Percentiles rank a stretch among this genome's conserved stretches.
These are phyloP conservation scores for Zelopaecilomyces penicillatus DNA, from an alignment of 2,329 filamentous ascomycete genomes.

Conservation along the genomic window DNA sequence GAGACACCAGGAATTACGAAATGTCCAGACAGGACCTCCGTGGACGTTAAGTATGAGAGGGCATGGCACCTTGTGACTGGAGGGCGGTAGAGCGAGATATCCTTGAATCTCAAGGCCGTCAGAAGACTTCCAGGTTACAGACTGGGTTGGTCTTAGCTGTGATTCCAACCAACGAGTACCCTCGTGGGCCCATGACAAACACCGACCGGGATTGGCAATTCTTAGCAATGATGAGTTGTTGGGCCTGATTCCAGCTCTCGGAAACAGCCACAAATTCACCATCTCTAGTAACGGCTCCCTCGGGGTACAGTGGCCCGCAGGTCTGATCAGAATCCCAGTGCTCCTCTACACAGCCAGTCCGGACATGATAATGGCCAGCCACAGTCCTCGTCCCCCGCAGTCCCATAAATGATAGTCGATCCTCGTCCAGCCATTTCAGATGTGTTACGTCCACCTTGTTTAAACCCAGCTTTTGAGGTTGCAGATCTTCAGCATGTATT, in stretches of 20 bases:
- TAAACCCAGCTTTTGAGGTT: background rate
- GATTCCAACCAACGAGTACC: conserved; percentile 1
- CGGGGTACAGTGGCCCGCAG: background rate
- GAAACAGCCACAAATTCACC: background rate
- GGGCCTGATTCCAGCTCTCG: background rate
- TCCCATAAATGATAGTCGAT: background rate
- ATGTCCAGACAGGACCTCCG: conserved; percentile 1
- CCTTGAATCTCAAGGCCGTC: conserved; percentile 3
- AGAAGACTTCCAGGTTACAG: background rate
- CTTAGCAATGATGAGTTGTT: conserved; percentile 8
- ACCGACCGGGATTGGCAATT: conserved; percentile 1
- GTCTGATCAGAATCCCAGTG: background rate
- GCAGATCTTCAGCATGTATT: background rate
- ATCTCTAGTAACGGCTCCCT: background rate
- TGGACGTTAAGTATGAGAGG: conserved; percentile 4
- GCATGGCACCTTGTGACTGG: background rate
- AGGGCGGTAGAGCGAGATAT: background rate
- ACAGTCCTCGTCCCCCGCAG: background rate
- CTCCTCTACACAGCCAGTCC: background rate
- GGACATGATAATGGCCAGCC: conserved; percentile 1
- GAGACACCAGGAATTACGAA: background rate
- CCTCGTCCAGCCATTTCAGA: background rate
- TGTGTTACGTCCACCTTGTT: conserved; percentile 1
- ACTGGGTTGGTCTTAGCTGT: background rate
- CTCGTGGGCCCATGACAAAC: conserved; percentile 1